A percentile compares a stretch with the other conserved stretches of the same genome.
These are phyloP conservation scores for Penicillium paradoxum DNA, from an alignment of 495 filamentous ascomycete genomes.

Conservation along the genomic window DNA sequence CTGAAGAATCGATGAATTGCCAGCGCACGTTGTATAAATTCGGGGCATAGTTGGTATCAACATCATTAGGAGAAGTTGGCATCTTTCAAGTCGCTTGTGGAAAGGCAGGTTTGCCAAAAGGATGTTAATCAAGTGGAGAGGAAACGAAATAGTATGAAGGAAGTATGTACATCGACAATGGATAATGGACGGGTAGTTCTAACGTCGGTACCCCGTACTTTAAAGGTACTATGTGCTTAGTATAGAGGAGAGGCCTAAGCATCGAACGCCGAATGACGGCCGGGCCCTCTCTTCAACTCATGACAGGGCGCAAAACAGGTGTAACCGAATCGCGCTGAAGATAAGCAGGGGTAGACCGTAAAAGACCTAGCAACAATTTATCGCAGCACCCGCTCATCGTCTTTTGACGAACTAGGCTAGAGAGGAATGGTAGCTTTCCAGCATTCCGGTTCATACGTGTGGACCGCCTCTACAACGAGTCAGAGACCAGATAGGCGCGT, in stretches of 20 bases:
- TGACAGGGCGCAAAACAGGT: background rate
- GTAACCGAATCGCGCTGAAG: background rate
- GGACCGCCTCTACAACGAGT: background rate
- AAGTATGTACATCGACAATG: background rate
- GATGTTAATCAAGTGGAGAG: no score
- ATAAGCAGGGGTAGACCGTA: background rate
- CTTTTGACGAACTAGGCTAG: conserved; percentile 1
- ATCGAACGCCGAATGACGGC: background rate
- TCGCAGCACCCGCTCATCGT: background rate
- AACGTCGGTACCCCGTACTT: background rate
- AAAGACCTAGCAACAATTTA: background rate
- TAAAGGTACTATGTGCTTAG: background rate
- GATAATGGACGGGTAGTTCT: background rate
- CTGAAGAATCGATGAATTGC: conserved; percentile 43
- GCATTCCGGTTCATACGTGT: background rate
- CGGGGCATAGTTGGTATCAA: background rate
- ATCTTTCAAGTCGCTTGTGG: background rate
- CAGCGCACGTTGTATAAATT: conserved; percentile 23
- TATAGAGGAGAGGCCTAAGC: background rate
- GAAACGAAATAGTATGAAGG: background rate
- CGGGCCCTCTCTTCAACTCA: background rate
- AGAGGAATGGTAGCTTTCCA: background rate
- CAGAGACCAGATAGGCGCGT: background rate
- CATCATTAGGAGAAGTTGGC: conserved; percentile 7
- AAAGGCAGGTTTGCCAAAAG: background rate